Evolutionary conservation across 78 protist species (phyloP), one percentile per base, ranked within the genome.

Genomic region (Anaeramoeba flamelloides): DNA sequence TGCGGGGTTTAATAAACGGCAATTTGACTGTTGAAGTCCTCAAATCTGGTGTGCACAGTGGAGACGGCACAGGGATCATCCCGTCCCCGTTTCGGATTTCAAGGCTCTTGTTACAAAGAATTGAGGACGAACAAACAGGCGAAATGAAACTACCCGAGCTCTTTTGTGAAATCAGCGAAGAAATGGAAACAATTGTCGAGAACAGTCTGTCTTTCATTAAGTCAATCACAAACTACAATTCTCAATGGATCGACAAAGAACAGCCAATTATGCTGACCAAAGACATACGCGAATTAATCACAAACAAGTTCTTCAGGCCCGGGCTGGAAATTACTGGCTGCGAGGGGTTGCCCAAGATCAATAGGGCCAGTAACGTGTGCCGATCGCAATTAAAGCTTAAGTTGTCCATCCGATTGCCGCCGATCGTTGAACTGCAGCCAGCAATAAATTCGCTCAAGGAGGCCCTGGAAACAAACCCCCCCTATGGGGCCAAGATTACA

Each of bases 321-420:
- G 40, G 82, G 3, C 39, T 92, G 40, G 64, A 90, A 80, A 77
- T 89, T 77, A 86, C 89, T 40, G 95, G 95, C 75, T 89, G 77
- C 34, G 91, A 83, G 37, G 90, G 90, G 75, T 12, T 89, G 36
- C 95, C 92, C 77, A 87, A 86, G 33, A 1, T 33, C 32, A 38
- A 1, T 32, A 12, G 0, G 3, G 92, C 90, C 33, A 93, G 95
- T 26, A 92, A 92, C 38, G 95, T 92, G 33, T 75, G 90, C 83
- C 76, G 91, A 39, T 77, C 91, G 41, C 36, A 33, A n/a, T 87
- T 89, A n/a, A n/a, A n/a, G n/a, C n/a, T n/a, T n/a, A n/a, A n/a
- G n/a, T 40, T 92, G 1, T 85, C 90, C 3, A 26, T 92, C 75
- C 90, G 95, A 81, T 31, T 90, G 32, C 95, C 95, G 77, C 95